Conservation (phyloP, 2,329 filamentous ascomycete species). For the Dothidotthia symphoricarpi region DNA sequence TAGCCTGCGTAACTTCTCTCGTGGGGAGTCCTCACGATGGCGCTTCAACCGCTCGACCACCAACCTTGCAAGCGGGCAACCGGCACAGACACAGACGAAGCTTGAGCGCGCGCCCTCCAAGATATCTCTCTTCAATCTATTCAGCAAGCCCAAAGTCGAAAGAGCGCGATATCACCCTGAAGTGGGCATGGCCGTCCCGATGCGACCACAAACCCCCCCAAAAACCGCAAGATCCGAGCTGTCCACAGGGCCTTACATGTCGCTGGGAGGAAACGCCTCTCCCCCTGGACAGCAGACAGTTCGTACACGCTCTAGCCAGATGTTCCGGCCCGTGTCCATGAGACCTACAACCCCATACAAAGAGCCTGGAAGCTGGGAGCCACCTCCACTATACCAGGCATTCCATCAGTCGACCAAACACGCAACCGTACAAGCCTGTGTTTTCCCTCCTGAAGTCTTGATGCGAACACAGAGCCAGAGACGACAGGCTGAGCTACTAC, state of each 20-base stretch:
- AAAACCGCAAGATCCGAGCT: slow-evolving; percentile 19
- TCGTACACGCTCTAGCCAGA: slow-evolving; percentile 33
- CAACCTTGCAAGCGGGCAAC: slow-evolving; percentile 22
- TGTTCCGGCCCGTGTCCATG: slow-evolving; percentile 33
- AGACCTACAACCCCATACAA: slow-evolving; percentile 19
- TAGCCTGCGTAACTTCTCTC: slow-evolving; percentile 23
- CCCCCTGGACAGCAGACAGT: slow-evolving; percentile 31
- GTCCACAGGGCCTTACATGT: slow-evolving; percentile 18
- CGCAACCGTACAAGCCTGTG: slow-evolving; percentile 66
- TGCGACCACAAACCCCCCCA: slow-evolving; percentile 32
- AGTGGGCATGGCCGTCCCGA: slow-evolving; percentile 40
- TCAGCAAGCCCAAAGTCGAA: slow-evolving; percentile 52
- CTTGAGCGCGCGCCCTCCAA: slow-evolving; percentile 40
- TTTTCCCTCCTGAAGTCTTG: slow-evolving; percentile 66
- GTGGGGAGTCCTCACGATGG: slow-evolving; percentile 35
- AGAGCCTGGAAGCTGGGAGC: slow-evolving; percentile 44
- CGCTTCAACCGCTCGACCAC: slow-evolving; percentile 36
- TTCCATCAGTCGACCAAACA: slow-evolving; percentile 82
- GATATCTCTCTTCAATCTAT: slow-evolving; percentile 52
- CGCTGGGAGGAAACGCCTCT: slow-evolving; percentile 31
- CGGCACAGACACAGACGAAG: slow-evolving; percentile 9
- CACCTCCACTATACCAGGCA: slow-evolving; percentile 78
- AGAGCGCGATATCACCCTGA: slow-evolving; percentile 49
- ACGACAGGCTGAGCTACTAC: slow-evolving; percentile 47
- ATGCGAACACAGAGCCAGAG: slow-evolving; percentile 58